Evolutionary conservation across 176 grass and related monocot genomes (phyloP), one percentile per base, ranked within the genome.

Genomic region (Zoysia pacifica): DNA sequence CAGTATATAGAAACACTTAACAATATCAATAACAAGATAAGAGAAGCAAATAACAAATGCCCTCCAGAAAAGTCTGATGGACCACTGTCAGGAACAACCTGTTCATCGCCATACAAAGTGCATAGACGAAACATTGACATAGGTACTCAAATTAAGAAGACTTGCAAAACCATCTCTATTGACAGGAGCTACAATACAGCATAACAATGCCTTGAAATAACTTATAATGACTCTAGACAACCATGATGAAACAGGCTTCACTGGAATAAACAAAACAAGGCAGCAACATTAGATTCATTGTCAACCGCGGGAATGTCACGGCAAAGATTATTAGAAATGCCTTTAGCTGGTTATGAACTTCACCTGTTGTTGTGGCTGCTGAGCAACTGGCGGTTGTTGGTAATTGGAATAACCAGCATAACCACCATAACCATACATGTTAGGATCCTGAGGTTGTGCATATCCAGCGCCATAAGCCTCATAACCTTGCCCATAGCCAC

Each of bases 401-500:
- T 89, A 89, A 56, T 84, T 89, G 64, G 76, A 76, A 70, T 89
- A 89, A 10, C 81, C 87, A 48, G 76, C 76, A 88, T 88, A 84
- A 48, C 76, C 46, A 12, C 76, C 28, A 69, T 88, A 88, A 39
- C 52, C 64, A 1, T 76, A 88, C 81, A 84, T 76, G 64, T 65
- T 56, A 64, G 81, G 70, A 81, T 89, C 81, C 58, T 89, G 77
- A 72, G 76, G 76, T n/a, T 69, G 86, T 3, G 82, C 81, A 84
- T 89, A 89, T 28, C 28, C 28, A 28, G 28, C 28, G 3, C 82
- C 82, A 37, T 89, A 89, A 6, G 82, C 56, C 70, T 89, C 81
- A 18, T 89, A 89, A 48, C 86, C 82, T 65, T 89, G 87, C 40
- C 77, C 64, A 80, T 89, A 89, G 9, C 87, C 77, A 65, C 72